Evolutionary conservation across 2,329 filamentous ascomycete species (phyloP).

Genomic region (Thielaviopsis populi): DNA sequence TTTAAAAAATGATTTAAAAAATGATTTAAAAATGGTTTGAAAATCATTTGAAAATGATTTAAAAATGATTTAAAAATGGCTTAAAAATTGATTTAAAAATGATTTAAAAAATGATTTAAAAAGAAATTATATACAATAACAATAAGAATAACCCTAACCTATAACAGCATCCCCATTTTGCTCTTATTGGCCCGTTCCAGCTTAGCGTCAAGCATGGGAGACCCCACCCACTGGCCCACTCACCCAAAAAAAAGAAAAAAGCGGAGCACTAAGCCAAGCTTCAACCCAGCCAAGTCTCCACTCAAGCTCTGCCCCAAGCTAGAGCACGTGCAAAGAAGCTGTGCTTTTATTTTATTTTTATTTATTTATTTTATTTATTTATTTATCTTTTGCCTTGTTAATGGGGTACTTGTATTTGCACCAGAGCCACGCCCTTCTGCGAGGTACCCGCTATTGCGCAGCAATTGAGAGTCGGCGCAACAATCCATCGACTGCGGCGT

Average conservation of each 20-base stretch:
- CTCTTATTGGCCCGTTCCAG: background rate
- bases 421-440: background rate
- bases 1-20: background rate
- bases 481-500: too few species aligned
- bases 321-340: background rate
- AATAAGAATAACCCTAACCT: background rate
- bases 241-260: background rate
- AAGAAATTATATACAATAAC: background rate
- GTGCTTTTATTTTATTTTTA: too few species aligned
- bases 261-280: background rate
- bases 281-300: background rate
- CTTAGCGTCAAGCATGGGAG: too few species aligned
- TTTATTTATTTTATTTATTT: too few species aligned
- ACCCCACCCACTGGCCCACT: too few species aligned
- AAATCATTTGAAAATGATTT: background rate
- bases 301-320: background rate
- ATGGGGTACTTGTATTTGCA: background rate
- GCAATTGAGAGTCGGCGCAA: background rate
- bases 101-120: background rate
- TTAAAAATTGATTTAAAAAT: background rate
- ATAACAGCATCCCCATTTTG: background rate
- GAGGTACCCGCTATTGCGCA: background rate
- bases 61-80: background rate
- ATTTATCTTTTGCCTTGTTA: background rate
- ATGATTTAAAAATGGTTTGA: background rate